A percentile compares a stretch with the other conserved stretches of the same genome.
phyloP scores from a whole-genome alignment of 306 rosid genomes.

The Lathyrus oleraceus region DNA sequence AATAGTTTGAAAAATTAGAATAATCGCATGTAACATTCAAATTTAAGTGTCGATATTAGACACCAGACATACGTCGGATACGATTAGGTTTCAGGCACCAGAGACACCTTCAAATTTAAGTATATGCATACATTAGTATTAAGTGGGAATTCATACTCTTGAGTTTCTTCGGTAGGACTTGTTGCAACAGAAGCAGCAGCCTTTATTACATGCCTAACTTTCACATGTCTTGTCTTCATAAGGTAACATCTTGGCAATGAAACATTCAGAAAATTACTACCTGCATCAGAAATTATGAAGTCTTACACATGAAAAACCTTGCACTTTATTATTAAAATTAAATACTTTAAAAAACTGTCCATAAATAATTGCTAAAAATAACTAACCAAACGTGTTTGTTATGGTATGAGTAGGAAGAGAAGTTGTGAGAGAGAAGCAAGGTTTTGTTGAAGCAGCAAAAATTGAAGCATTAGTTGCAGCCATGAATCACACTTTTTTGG shows the following conservation, averaged over 20 bases:
- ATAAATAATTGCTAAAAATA: not conserved
- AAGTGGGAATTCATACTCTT: slow-evolving; percentile 55
- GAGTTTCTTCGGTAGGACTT: slow-evolving; percentile 51
- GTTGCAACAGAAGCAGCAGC: slow-evolving; percentile 60
- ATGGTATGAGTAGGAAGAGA: slow-evolving; percentile 22
- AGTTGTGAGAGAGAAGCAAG: slow-evolving; percentile 43
- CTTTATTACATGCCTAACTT: slow-evolving; percentile 47
- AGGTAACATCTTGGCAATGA: slow-evolving; percentile 42
- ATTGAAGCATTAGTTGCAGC: slow-evolving; percentile 65
- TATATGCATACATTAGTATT: not conserved
- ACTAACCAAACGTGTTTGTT: slow-evolving; percentile 56
- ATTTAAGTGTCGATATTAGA: too few relatives aligned
- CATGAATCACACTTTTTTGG: slow-evolving; percentile 44
- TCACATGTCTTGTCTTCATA: slow-evolving; percentile 46
- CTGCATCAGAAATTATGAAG: slow-evolving; percentile 45
- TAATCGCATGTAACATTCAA: too few relatives aligned
- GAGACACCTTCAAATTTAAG: not conserved
- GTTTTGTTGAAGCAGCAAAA: slow-evolving; percentile 54
- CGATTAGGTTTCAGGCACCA: not conserved
- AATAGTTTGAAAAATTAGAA: not conserved
- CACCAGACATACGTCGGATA: too few relatives aligned
- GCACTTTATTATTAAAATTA: not conserved
- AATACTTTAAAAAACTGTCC: not conserved
- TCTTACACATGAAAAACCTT: slow-evolving; percentile 17
- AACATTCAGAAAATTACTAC: slow-evolving; percentile 52